These are phyloP conservation scores for Hypoxylon rubiginosum DNA, from an alignment of 2,329 filamentous ascomycete genomes.

Conservation along the genomic window DNA sequence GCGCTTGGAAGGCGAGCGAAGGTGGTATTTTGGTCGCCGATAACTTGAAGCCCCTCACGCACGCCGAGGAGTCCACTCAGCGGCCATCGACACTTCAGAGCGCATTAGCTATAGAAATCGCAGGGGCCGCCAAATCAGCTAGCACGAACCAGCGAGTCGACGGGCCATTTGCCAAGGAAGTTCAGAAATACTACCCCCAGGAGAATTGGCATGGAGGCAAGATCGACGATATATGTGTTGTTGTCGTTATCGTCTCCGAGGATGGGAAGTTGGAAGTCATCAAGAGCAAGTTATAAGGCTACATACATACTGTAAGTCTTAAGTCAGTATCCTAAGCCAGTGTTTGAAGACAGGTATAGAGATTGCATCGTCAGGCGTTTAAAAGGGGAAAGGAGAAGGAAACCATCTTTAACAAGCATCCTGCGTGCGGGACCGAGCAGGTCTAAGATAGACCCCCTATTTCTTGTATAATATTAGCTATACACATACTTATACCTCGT, in stretches of 20 bases:
- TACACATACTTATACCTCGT: slow-evolving; percentile 24
- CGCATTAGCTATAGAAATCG: slow-evolving; percentile 82
- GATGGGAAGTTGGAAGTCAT: slow-evolving; percentile 54
- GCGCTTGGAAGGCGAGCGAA: slow-evolving; percentile 78
- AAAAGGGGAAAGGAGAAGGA: slow-evolving; percentile 25
- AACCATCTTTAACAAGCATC: slow-evolving; percentile 21
- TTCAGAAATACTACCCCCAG: slow-evolving; percentile 86
- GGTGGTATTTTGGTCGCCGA: slow-evolving; percentile 74
- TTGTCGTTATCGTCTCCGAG: slow-evolving; percentile 83
- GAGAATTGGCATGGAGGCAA: slow-evolving; percentile 94
- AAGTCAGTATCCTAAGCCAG: background rate
- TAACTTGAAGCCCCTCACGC: slow-evolving; percentile 68
- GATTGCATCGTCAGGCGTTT: slow-evolving; percentile 46
- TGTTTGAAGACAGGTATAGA: slow-evolving; percentile 17
- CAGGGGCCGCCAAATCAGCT: slow-evolving; percentile 84
- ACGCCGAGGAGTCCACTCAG: slow-evolving; percentile 43
- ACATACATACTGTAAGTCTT: background rate
- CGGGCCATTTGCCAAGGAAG: slow-evolving; percentile 94
- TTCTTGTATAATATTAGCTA: slow-evolving; percentile 30
- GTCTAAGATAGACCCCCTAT: background rate
- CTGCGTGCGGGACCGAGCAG: slow-evolving; percentile 10
- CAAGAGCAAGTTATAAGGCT: slow-evolving; percentile 48
- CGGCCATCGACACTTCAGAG: slow-evolving; percentile 75
- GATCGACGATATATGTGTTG: slow-evolving; percentile 92
- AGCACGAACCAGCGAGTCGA: slow-evolving; percentile 85